Evolutionary conservation across 441 rosid genomes (phyloP).

Genomic region (Manihot esculenta): DNA sequence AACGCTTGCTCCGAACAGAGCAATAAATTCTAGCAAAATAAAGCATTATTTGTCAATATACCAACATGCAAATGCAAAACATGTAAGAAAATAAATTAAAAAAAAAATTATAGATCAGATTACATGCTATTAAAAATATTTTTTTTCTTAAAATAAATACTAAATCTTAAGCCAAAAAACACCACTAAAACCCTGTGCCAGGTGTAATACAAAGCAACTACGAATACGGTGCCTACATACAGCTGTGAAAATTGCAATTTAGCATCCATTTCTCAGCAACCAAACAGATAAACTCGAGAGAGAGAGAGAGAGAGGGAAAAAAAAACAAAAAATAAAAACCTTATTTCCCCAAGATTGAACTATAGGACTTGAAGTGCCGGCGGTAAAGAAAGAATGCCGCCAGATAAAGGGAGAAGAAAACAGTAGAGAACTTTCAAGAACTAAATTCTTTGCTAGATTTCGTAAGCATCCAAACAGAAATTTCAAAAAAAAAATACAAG

Average conservation of each 20-base stretch:
- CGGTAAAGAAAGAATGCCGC: neutral
- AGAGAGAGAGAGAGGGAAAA: no score
- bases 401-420: neutral
- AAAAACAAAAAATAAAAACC: neutral
- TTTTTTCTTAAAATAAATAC: neutral
- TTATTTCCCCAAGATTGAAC: neutral
- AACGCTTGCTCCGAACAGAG: neutral
- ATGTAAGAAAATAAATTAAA: neutral
- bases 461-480: neutral
- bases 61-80: constrained; percentile 3
- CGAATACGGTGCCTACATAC: no score
- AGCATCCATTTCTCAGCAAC: neutral
- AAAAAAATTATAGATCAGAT: neutral
- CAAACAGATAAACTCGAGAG: neutral
- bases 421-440: neutral
- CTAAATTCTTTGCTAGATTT: neutral
- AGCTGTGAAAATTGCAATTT: neutral
- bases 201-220: neutral
- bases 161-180: neutral
- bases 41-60: neutral
- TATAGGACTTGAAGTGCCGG: neutral
- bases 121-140: neutral
- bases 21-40: neutral
- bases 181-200: neutral
- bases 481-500: neutral